Conservation (phyloP, 1,284 basidiomycete species). For the Ceratobasidium sp. region DNA sequence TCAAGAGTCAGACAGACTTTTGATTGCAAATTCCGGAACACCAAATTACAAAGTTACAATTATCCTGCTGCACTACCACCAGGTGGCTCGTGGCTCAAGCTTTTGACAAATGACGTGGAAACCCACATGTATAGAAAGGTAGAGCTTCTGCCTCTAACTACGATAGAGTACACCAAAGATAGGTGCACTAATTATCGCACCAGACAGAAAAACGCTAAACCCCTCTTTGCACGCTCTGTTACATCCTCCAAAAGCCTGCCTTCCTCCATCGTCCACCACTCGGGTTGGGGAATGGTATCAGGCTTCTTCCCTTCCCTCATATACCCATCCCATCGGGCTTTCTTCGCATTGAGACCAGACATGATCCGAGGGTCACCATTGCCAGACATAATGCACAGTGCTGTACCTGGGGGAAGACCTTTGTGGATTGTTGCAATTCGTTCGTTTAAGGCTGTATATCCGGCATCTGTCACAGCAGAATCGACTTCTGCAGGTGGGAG, state of each 20-base stretch:
- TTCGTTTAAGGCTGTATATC: slow-evolving; percentile 65
- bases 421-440: slow-evolving; percentile 75
- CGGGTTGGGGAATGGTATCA: slow-evolving; percentile 57
- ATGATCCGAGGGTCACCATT: slow-evolving; percentile 87
- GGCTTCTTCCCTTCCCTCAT: slow-evolving; percentile 62
- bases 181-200: slow-evolving; percentile 20
- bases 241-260: slow-evolving; percentile 82
- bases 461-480: slow-evolving; percentile 50
- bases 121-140: not conserved
- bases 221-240: slow-evolving; percentile 81
- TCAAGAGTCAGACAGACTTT: slow-evolving; percentile 37
- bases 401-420: slow-evolving; percentile 80
- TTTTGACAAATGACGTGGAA: not conserved
- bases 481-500: slow-evolving; percentile 60
- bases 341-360: slow-evolving; percentile 75
- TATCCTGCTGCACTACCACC: not conserved
- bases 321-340: slow-evolving; percentile 78
- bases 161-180: not conserved
- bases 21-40: slow-evolving; percentile 38
- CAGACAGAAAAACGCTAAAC: slow-evolving; percentile 77
- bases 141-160: no score
- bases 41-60: slow-evolving; percentile 2
- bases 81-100: not conserved
- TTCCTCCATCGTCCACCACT: slow-evolving; percentile 80
- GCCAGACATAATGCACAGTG: slow-evolving; percentile 86